Conservation (phyloP, 176 grass and related monocot genomes). For the Lolium perenne region DNA sequence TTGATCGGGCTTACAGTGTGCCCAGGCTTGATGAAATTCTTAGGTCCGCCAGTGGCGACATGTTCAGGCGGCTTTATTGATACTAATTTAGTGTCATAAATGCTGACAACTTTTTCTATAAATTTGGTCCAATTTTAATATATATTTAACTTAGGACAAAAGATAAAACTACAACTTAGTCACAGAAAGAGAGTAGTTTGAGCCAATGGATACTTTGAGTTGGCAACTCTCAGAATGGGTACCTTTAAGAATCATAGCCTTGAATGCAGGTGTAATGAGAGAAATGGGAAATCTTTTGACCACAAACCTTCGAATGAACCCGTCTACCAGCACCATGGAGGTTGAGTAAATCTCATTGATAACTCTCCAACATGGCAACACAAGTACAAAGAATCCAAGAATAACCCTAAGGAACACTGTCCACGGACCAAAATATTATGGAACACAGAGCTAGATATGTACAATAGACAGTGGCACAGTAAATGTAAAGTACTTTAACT, state of each 20-base stretch:
- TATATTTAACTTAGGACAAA: too few species aligned
- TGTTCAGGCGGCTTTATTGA: too few species aligned
- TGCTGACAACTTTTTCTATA: too few species aligned
- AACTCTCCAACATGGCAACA: constrained; percentile 21
- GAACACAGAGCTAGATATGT: constrained; percentile 6
- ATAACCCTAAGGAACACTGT: constrained; percentile 30
- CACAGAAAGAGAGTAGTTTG: background rate
- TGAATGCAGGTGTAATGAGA: constrained; percentile 41
- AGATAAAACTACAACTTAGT: too few species aligned
- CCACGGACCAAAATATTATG: constrained; percentile 30
- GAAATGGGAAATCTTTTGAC: constrained; percentile 50
- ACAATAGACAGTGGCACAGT: background rate
- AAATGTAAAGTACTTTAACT: constrained; percentile 30
- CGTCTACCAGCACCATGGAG: constrained; percentile 20
- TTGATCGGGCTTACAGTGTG: too few species aligned
- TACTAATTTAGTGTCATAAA: too few species aligned
- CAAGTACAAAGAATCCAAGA: constrained; percentile 38
- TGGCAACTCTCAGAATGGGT: constrained; percentile 52
- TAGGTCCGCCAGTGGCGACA: too few species aligned
- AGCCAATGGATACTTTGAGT: constrained; percentile 23
- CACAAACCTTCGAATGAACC: constrained; percentile 42
- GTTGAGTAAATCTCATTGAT: constrained; percentile 43
- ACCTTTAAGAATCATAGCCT: constrained; percentile 50
- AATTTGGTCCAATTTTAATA: too few species aligned
- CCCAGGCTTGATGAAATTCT: too few species aligned